phyloP scores from a whole-genome alignment of 805 yeast genomes.

The Zygoascus tannicola region DNA sequence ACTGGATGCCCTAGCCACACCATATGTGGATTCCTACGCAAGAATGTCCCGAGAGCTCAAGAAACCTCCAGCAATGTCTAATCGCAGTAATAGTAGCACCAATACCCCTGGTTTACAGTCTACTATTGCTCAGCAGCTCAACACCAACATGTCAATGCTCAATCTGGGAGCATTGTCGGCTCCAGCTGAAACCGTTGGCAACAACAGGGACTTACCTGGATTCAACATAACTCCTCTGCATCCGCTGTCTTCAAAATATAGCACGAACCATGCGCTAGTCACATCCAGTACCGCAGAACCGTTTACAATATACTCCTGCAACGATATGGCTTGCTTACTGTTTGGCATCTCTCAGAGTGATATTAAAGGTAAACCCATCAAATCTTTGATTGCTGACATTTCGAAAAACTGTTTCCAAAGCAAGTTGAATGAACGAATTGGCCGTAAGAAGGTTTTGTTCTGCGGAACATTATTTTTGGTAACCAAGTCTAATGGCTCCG shows the following conservation, averaged over 20 bases:
- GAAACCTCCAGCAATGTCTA: not conserved
- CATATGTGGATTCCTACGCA: conserved; percentile 18
- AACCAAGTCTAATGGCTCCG: conserved; percentile 50
- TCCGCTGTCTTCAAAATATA: conserved; percentile 48
- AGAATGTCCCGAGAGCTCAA: not conserved
- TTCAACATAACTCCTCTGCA: conserved; percentile 48
- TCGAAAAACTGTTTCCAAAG: not conserved
- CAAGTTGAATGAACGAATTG: not conserved
- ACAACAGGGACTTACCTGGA: conserved; percentile 2
- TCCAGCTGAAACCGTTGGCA: not conserved
- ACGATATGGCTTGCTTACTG: conserved; percentile 80
- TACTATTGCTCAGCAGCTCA: not conserved
- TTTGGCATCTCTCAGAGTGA: conserved; percentile 69
- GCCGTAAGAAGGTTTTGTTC: conserved; percentile 22
- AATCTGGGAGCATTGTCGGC: not conserved
- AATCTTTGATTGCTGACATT: conserved; percentile 46
- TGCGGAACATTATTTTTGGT: conserved; percentile 78
- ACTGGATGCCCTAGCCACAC: conserved; percentile 23
- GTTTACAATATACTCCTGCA: conserved; percentile 74
- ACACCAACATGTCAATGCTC: not conserved
- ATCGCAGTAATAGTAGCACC: not conserved
- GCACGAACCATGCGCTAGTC: conserved; percentile 66
- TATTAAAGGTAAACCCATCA: conserved; percentile 50
- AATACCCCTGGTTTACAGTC: not conserved
- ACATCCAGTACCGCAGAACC: conserved; percentile 69